Evolutionary conservation across 202 grass and related monocot genomes (phyloP), one percentile per base, ranked within the genome.

Genomic region (Carex arenaria): DNA sequence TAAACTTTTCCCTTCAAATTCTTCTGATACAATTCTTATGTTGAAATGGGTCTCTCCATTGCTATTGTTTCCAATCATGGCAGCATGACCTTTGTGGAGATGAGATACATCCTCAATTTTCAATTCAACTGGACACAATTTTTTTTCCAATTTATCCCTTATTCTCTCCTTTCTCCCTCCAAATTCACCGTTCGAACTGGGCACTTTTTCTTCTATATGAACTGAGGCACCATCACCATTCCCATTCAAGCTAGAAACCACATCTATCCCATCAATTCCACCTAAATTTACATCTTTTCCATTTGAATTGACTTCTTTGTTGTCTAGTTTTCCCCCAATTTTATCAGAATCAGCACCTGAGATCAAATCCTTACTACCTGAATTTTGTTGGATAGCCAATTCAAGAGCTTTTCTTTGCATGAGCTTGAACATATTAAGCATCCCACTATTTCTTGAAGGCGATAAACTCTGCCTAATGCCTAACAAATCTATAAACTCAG

Each of bases 1-100:
- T 81, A 98, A 82, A 78, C 91, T 98, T 80, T 95, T 98, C 42
- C 95, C 90, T 86, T 93, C 89, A 78, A 98, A 98, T 76, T 87
- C 92, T 61, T 93, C 86, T 0, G 95, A 95, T 5, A 98, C 86
- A 32, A 95, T 88, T 67, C 83, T 63, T 63, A 98, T 84, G 82
- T 98, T 98, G 63, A 95, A 98, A 85, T 98, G 93, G 15, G 95
- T 98, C 89, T 93, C 95, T 55, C 91, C 93, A 9, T 84, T 89
- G 69, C 76, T 11, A 49, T 49, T 87, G 67, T 70, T 56, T 22
- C 89, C 91, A 3, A 91, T 86, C 31, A 90, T 87, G 4, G 88
- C 95, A 2, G 90, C 80, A 85, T 95, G 93, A 20, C 95, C 93
- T 43, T 85, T 92, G 71, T 98, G 95, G 17, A 87, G 90, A 79